Conservation (phyloP, 306 rosid genomes). For the Acacia acuminata region DNA sequence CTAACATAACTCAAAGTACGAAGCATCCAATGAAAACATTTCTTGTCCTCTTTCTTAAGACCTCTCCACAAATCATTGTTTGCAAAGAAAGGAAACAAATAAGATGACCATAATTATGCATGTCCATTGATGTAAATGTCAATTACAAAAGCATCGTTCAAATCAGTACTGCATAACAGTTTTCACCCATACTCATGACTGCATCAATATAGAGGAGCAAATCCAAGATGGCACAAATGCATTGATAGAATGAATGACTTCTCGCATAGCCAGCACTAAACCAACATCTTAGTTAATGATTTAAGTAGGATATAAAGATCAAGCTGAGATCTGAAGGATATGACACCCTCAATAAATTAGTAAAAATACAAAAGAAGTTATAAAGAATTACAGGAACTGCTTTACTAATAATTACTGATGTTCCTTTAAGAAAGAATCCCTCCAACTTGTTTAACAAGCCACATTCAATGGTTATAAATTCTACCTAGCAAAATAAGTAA, state of each 20-base stretch:
- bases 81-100: no score
- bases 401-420: neutral
- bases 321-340: neutral
- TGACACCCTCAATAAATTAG: neutral
- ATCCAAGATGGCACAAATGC: neutral
- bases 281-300: neutral
- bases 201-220: conserved; percentile 2
- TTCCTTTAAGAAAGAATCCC: neutral
- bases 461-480: neutral
- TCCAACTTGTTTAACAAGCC: neutral
- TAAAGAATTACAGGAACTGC: neutral
- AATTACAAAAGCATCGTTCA: neutral
- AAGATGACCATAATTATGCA: conserved; percentile 10
- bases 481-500: neutral
- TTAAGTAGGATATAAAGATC: neutral
- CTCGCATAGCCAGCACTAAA: neutral
- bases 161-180: neutral
- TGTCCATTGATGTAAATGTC: neutral
- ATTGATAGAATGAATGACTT: no score
- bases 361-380: neutral
- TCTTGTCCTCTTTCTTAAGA: no score
- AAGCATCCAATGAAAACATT: no score
- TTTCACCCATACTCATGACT: neutral
- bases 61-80: no score
- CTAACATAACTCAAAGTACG: no score